Evolutionary conservation across 2,329 filamentous ascomycete genomes (phyloP).

Genomic region (Plectosphaerella cucumerina): DNA sequence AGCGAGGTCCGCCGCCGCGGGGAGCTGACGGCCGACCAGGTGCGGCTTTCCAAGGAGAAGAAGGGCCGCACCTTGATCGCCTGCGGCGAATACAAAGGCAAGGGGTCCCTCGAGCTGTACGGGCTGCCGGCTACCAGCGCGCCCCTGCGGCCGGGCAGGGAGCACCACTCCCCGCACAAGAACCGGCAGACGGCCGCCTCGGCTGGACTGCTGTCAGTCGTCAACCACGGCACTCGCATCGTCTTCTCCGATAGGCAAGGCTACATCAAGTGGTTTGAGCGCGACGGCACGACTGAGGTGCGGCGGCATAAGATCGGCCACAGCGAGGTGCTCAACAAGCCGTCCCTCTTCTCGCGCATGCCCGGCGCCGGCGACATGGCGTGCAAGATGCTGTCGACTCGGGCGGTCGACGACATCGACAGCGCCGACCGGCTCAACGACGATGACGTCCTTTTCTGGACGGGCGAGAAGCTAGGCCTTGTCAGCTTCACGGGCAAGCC

Average conservation of each 20-base stretch:
- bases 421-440: conserved; percentile 33
- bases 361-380: conserved; percentile 66
- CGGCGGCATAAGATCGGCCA: conserved; percentile 51
- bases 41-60: conserved; percentile 47
- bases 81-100: conserved; percentile 86
- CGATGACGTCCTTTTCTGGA: conserved; percentile 81
- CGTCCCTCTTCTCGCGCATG: conserved; percentile 48
- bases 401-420: conserved; percentile 25
- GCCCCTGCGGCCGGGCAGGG: conserved; percentile 18
- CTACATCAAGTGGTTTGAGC: conserved; percentile 84
- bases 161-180: conserved; percentile 52
- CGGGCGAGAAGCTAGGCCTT: conserved; percentile 76
- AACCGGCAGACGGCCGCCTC: conserved; percentile 81
- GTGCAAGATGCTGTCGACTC: conserved; percentile 70
- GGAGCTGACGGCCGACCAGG: conserved; percentile 50
- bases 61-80: conserved; percentile 68
- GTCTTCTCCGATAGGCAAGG: conserved; percentile 83
- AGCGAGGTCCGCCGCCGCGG: conserved; percentile 53
- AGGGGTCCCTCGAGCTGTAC: conserved; percentile 88
- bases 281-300: conserved; percentile 67
- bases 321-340: conserved; percentile 40
- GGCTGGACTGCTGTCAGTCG: conserved; percentile 77
- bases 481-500: conserved; percentile 56
- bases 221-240: conserved; percentile 75
- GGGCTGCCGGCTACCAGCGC: conserved; percentile 39